These are phyloP conservation scores for Boletellus ananiceps DNA, from an alignment of 768 basidiomycete genomes.

Conservation along the genomic window DNA sequence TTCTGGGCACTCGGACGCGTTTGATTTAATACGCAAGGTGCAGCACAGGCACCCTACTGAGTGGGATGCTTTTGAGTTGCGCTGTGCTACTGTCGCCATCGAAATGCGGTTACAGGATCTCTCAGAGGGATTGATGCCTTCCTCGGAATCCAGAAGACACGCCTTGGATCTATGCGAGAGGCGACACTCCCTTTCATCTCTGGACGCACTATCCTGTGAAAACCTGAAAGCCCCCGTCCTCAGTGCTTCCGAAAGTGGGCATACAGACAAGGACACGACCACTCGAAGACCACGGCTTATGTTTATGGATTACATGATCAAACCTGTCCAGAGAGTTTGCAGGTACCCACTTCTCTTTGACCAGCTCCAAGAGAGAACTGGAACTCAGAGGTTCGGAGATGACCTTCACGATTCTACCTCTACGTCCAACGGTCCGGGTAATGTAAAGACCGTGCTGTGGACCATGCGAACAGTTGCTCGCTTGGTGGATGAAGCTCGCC, in stretches of 20 bases:
- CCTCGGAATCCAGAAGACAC: slow-evolving; percentile 5
- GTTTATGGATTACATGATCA: slow-evolving; percentile 89
- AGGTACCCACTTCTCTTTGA: slow-evolving; percentile 89
- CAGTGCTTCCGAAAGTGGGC: slow-evolving; percentile 30
- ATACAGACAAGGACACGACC: slow-evolving; percentile 25
- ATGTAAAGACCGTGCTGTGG: slow-evolving; percentile 45
- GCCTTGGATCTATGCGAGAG: slow-evolving; percentile 35
- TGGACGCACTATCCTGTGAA: slow-evolving; percentile 39
- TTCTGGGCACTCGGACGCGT: slow-evolving; percentile 77
- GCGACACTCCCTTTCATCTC: slow-evolving; percentile 46
- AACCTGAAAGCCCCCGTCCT: slow-evolving; percentile 30
- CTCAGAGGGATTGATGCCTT: slow-evolving; percentile 2
- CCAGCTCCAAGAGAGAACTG: slow-evolving; percentile 43
- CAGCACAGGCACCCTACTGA: slow-evolving; percentile 61
- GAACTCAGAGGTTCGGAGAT: neutral
- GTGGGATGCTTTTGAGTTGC: slow-evolving; percentile 82
- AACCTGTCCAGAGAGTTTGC: slow-evolving; percentile 95
- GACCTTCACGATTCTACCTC: slow-evolving; percentile 1
- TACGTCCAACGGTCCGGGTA: slow-evolving; percentile 4
- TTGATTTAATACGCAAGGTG: slow-evolving; percentile 65
- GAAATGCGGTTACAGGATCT: slow-evolving; percentile 27
- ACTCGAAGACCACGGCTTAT: slow-evolving; percentile 43
- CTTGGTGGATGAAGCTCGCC: slow-evolving; percentile 78
- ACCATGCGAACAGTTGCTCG: slow-evolving; percentile 75
- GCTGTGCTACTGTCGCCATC: slow-evolving; percentile 55